These are phyloP conservation scores for Populus trichocarpa DNA, from an alignment of 441 rosid species.

Conservation along the genomic window DNA sequence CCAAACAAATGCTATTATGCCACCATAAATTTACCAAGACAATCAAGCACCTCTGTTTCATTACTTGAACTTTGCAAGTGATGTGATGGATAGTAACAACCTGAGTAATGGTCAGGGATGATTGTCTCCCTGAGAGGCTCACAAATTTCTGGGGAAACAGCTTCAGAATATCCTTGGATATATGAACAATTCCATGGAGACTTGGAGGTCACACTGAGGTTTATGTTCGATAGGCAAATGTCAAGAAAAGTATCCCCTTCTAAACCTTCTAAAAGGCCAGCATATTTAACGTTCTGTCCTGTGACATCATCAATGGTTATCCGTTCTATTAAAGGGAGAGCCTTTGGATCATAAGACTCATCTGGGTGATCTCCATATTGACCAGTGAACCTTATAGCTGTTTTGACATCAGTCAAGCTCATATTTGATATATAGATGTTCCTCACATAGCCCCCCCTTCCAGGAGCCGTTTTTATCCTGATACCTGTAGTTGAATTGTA, in stretches of 20 bases:
- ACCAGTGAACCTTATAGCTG: conserved; percentile 65
- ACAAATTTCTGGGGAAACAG: conserved; percentile 71
- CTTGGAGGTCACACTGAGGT: conserved; percentile 43
- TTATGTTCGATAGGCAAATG: conserved; percentile 70
- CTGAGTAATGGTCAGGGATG: conserved; percentile 57
- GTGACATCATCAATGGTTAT: conserved; percentile 65
- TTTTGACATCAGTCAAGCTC: conserved; percentile 52
- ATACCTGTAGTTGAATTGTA: conserved; percentile 67
- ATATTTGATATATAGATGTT: conserved; percentile 62
- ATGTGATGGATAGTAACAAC: conserved; percentile 59
- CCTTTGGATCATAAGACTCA: conserved; percentile 59
- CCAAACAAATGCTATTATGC: conserved; percentile 23
- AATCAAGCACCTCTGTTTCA: conserved; percentile 46
- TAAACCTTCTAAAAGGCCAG: conserved; percentile 84
- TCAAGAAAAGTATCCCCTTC: conserved; percentile 62
- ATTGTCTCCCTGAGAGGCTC: conserved; percentile 52
- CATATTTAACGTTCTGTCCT: conserved; percentile 59
- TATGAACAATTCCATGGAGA: conserved; percentile 81
- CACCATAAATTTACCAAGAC: conserved; percentile 57
- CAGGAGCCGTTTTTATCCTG: conserved; percentile 83
- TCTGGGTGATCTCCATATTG: conserved; percentile 92
- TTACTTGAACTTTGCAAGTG: conserved; percentile 36
- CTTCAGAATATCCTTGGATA: conserved; percentile 71
- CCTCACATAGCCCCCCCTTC: conserved; percentile 92
- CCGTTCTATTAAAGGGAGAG: conserved; percentile 64